Conservation (phyloP, 2,329 filamentous ascomycete species). For the Proliferodiscus dingleyae region DNA sequence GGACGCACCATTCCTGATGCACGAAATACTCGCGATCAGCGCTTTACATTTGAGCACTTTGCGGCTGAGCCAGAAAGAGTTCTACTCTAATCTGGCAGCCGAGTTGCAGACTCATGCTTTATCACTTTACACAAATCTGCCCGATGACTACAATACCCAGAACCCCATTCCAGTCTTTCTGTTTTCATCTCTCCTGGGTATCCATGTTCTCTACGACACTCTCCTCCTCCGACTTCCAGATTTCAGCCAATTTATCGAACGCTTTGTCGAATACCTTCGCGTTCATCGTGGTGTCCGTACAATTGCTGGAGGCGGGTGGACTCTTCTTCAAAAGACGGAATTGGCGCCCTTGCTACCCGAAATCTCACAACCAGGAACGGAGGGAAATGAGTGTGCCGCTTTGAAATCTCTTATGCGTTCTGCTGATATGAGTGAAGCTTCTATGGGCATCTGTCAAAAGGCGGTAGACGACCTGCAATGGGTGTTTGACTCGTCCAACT, state of each 20-base stretch:
- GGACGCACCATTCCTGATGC: too few species aligned
- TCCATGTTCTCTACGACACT: slow-evolving; percentile 36
- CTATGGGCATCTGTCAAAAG: slow-evolving; percentile 3
- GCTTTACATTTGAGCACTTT: slow-evolving; percentile 31
- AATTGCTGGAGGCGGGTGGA: slow-evolving; percentile 21
- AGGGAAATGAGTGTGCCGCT: slow-evolving; percentile 7
- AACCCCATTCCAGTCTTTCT: slow-evolving; percentile 29
- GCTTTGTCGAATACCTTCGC: slow-evolving; percentile 26
- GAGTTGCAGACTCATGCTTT: slow-evolving; percentile 30
- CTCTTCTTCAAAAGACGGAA: slow-evolving; percentile 22
- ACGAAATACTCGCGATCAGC: slow-evolving; percentile 31
- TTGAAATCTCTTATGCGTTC: slow-evolving; percentile 3
- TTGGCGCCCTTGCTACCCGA: slow-evolving; percentile 20
- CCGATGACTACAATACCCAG: slow-evolving; percentile 12
- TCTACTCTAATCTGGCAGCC: slow-evolving; percentile 32
- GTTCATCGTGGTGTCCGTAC: slow-evolving; percentile 28
- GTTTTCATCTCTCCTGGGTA: slow-evolving; percentile 29
- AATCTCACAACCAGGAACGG: not conserved
- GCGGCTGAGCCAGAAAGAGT: slow-evolving; percentile 13
- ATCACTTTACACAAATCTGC: slow-evolving; percentile 26
- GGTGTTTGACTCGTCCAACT: slow-evolving; percentile 12
- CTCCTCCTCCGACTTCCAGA: slow-evolving; percentile 28
- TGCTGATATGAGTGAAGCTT: not conserved
- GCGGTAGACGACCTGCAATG: slow-evolving; percentile 14
- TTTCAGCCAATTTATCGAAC: slow-evolving; percentile 29